Percentiles rank a stretch among this genome's conserved stretches.
Conservation (phyloP, 768 basidiomycete genomes). For the Fibroporia radiculosa region DNA sequence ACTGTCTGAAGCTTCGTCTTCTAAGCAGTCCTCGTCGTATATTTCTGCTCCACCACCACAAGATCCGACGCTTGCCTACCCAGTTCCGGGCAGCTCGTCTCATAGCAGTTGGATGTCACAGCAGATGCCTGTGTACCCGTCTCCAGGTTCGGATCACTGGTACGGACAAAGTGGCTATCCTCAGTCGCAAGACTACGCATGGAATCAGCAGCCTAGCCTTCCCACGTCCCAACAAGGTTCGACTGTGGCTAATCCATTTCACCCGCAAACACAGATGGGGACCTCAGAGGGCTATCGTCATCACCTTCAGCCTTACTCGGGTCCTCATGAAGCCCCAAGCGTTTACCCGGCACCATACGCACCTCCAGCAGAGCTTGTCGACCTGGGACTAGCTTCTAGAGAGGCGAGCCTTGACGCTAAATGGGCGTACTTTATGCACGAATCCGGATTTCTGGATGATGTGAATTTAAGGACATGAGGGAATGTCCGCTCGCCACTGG, state of each 20-base stretch:
- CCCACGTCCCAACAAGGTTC: too few relatives aligned
- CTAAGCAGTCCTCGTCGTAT: background rate
- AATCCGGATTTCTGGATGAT: constrained; percentile 38
- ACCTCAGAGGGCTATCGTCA: constrained; percentile 1
- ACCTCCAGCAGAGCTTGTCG: constrained; percentile 38
- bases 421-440: constrained; percentile 57
- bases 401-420: constrained; percentile 48
- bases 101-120: constrained; percentile 2
- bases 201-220: constrained; percentile 5
- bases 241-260: too few relatives aligned
- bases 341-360: constrained; percentile 8
- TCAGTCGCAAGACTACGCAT: background rate
- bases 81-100: background rate
- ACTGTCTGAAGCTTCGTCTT: background rate
- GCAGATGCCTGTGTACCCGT: constrained; percentile 15
- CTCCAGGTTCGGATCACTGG: constrained; percentile 4
- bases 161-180: background rate
- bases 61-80: background rate
- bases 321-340: background rate
- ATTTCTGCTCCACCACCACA: background rate
- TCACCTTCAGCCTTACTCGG: background rate
- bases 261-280: too few relatives aligned
- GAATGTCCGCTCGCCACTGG: too few relatives aligned
- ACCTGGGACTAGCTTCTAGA: constrained; percentile 52
- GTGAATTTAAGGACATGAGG: constrained; percentile 8